Conservation (phyloP, 2,329 filamentous ascomycete genomes). For the Penicillium verrucosum region DNA sequence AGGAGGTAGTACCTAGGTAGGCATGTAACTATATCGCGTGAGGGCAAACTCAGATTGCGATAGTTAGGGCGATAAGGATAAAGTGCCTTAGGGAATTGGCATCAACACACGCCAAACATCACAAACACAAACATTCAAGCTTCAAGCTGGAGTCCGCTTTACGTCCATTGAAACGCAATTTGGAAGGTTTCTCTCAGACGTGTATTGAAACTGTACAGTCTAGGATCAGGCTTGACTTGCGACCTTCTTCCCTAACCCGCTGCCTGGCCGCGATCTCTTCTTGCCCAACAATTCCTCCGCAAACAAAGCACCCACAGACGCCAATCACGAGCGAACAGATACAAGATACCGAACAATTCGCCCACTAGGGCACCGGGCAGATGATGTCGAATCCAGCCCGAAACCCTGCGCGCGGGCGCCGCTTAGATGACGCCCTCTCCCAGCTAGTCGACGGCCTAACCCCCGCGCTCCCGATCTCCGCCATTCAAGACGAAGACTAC, state of each 20-base stretch:
- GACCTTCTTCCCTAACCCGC: background rate
- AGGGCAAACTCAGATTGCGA: conserved; percentile 1
- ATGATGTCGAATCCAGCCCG: conserved; percentile 32
- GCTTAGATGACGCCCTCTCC: conserved; percentile 44
- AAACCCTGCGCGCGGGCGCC: conserved; percentile 37
- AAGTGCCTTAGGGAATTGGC: background rate
- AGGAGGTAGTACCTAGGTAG: no score
- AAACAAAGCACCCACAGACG: background rate
- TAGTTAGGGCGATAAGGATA: conserved; percentile 4
- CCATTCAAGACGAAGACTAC: conserved; percentile 29
- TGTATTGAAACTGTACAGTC: background rate
- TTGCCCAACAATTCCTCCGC: background rate
- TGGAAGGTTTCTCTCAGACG: background rate
- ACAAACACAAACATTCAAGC: conserved; percentile 10
- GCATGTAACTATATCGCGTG: background rate
- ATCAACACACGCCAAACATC: conserved; percentile 3
- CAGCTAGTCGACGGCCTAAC: conserved; percentile 44
- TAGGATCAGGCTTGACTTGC: background rate
- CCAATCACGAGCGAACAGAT: background rate
- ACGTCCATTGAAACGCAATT: background rate
- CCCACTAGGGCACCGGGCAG: conserved; percentile 11
- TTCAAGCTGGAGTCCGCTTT: conserved; percentile 5
- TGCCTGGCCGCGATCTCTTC: background rate
- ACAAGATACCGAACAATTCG: conserved; percentile 1
- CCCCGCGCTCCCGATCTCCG: conserved; percentile 34